These are phyloP conservation scores for Teratosphaeria viscida DNA, from an alignment of 2,329 filamentous ascomycete genomes.

Conservation along the genomic window DNA sequence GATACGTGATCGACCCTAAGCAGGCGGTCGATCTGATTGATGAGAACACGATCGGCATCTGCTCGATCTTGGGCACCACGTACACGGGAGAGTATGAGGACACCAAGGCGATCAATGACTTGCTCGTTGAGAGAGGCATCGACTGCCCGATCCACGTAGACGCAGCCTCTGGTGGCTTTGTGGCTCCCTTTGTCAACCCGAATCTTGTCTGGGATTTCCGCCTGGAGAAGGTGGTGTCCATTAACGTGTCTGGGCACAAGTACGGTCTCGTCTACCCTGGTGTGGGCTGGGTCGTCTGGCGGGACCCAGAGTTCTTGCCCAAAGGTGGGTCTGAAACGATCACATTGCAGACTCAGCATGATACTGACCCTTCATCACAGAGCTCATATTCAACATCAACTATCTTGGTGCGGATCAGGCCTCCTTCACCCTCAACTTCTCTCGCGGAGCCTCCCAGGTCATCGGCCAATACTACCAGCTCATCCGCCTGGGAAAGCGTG, in stretches of 20 bases:
- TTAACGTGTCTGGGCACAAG: slow-evolving; percentile 93
- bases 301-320: slow-evolving; percentile 70
- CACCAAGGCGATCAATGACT: slow-evolving; percentile 80
- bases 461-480: slow-evolving; percentile 97
- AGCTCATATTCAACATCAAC: slow-evolving; percentile 98
- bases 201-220: slow-evolving; percentile 86
- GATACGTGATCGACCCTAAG: slow-evolving; percentile 55
- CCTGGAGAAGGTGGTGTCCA: slow-evolving; percentile 76
- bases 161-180: slow-evolving; percentile 84
- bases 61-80: slow-evolving; percentile 79
- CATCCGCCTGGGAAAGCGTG: slow-evolving; percentile 85
- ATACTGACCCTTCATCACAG: slow-evolving; percentile 25
- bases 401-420: slow-evolving; percentile 93
- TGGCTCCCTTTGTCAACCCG: slow-evolving; percentile 80
- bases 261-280: slow-evolving; percentile 73
- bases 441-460: slow-evolving; percentile 85
- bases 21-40: slow-evolving; percentile 52
- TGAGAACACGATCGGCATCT: slow-evolving; percentile 80
- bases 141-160: slow-evolving; percentile 89
- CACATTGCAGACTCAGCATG: neutral
- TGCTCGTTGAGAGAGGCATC: slow-evolving; percentile 62
- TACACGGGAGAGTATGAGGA: slow-evolving; percentile 97
- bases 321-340: slow-evolving; percentile 31
- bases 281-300: slow-evolving; percentile 90
- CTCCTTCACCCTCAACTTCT: slow-evolving; percentile 96